A percentile compares a stretch with the other conserved stretches of the same genome.
phyloP scores from a whole-genome alignment of 2,329 filamentous ascomycete genomes.

The Trichophyton rubrum region DNA sequence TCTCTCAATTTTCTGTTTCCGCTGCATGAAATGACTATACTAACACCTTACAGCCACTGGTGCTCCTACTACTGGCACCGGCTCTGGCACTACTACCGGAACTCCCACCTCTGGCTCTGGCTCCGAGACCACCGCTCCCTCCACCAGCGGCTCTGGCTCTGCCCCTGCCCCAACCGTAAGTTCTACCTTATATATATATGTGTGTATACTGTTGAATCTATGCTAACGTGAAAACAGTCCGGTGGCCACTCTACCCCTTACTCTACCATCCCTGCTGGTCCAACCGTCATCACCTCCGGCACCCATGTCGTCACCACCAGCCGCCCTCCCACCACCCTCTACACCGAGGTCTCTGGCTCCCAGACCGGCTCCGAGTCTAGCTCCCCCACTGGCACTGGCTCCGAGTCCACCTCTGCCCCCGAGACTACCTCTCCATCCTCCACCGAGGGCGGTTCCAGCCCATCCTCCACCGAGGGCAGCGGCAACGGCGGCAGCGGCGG shows the following conservation, averaged over 20 bases:
- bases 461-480: too few relatives aligned
- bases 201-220: neutral
- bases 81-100: constrained; percentile 5
- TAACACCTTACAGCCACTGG: too few relatives aligned
- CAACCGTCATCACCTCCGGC: constrained; percentile 11
- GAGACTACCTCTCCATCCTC: constrained; percentile 16
- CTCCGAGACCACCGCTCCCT: constrained; percentile 12
- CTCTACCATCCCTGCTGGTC: constrained; percentile 5
- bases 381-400: constrained; percentile 6
- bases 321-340: constrained; percentile 17
- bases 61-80: constrained; percentile 9
- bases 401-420: constrained; percentile 10
- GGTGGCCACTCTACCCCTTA: neutral
- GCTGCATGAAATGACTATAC: too few relatives aligned
- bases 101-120: constrained; percentile 6
- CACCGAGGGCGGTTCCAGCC: constrained; percentile 9
- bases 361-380: constrained; percentile 7
- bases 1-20: too few relatives aligned
- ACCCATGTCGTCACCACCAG: constrained; percentile 12
- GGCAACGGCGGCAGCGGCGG: neutral
- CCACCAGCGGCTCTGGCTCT: constrained; percentile 14
- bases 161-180: neutral
- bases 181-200: neutral
- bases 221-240: too few relatives aligned
- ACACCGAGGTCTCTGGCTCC: constrained; percentile 10